Conservation (phyloP, 306 rosid genomes). For the Potentilla sterilis region DNA sequence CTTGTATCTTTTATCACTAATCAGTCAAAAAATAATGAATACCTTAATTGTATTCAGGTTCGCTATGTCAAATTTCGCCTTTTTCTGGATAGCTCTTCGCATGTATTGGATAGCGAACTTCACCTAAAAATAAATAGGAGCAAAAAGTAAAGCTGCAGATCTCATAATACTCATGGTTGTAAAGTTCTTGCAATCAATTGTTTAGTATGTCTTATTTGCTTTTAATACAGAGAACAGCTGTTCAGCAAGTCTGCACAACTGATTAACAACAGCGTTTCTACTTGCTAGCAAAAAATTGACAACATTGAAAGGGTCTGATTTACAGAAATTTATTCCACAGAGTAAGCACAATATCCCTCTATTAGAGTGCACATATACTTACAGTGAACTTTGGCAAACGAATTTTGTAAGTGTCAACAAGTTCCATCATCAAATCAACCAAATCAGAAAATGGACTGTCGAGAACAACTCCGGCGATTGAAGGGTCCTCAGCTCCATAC, state of each 20-base stretch:
- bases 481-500: conserved; percentile 98
- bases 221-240: background rate
- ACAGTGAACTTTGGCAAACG: conserved; percentile 95
- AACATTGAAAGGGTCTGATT: background rate
- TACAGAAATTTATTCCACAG: background rate
- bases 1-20: background rate
- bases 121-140: conserved; percentile 41
- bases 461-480: conserved; percentile 95
- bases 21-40: background rate
- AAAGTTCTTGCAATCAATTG: no score
- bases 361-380: conserved; percentile 29
- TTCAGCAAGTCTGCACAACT: background rate
- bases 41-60: conserved; percentile 86
- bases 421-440: conserved; percentile 98
- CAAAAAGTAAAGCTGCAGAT: conserved; percentile 11
- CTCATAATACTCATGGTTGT: conserved; percentile 7
- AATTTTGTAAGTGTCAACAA: conserved; percentile 74
- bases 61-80: conserved; percentile 91
- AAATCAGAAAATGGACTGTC: conserved; percentile 96
- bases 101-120: conserved; percentile 91
- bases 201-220: background rate
- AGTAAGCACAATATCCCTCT: background rate
- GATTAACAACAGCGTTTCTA: background rate
- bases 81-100: conserved; percentile 84
- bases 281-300: background rate